Conservation (phyloP, 345 rosid genomes). For the Combretum micranthum region DNA sequence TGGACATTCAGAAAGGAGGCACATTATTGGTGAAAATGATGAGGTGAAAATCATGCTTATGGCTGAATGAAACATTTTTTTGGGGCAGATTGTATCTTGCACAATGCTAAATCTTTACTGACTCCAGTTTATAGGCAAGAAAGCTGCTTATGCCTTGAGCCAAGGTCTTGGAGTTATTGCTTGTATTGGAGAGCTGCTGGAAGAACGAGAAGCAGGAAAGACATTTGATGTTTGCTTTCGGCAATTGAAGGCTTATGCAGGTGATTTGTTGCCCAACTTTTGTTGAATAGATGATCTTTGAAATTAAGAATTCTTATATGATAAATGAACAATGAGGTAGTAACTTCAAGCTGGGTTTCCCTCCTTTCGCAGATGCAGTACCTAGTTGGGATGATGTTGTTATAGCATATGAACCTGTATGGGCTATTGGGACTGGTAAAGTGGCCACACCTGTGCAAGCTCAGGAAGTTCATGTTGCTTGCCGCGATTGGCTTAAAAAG, state of each 20-base stretch:
- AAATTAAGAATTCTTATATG: background rate
- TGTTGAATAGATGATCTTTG: background rate
- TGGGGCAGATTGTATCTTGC: too few species aligned
- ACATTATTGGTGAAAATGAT: conserved; percentile 82
- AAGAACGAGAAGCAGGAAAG: conserved; percentile 93
- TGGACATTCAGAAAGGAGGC: conserved; percentile 98
- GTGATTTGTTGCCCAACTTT: conserved; percentile 25
- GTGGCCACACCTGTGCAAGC: conserved; percentile 95
- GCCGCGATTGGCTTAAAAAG: conserved; percentile 88
- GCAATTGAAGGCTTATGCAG: conserved; percentile 88
- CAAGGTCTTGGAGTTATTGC: conserved; percentile 93
- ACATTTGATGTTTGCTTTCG: conserved; percentile 89
- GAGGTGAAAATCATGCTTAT: conserved; percentile 35
- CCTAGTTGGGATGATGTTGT: conserved; percentile 90
- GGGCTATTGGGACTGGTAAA: conserved; percentile 99
- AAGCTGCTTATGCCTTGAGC: conserved; percentile 84
- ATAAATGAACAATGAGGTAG: background rate
- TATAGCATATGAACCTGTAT: conserved; percentile 95
- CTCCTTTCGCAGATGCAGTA: conserved; percentile 53
- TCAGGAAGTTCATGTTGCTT: conserved; percentile 88
- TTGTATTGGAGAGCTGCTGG: conserved; percentile 81
- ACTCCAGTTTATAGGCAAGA: conserved; percentile 87
- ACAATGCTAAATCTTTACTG: conserved; percentile 11
- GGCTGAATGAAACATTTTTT: too few species aligned
- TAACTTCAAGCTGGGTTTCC: background rate